A percentile compares a stretch with the other conserved stretches of the same genome.
These are phyloP conservation scores for Pseudogymnoascus sp. DNA, from an alignment of 2,329 filamentous ascomycete species.

Conservation along the genomic window DNA sequence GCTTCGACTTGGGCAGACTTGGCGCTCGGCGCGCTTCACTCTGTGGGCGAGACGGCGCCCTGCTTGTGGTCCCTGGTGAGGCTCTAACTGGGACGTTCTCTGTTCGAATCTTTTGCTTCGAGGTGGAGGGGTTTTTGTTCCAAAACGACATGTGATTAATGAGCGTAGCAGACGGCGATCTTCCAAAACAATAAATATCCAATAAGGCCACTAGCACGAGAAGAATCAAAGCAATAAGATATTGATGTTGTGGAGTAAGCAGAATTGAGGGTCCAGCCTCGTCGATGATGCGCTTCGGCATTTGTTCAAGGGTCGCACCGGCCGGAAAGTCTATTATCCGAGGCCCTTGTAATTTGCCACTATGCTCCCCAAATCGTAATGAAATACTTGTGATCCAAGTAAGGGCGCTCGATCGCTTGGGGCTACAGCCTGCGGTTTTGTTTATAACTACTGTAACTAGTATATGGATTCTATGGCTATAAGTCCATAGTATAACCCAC, in stretches of 20 bases:
- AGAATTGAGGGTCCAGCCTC: constrained; percentile 3
- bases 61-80: background rate
- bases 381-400: background rate
- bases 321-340: background rate
- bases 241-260: background rate
- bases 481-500: background rate
- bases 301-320: background rate
- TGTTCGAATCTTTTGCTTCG: constrained; percentile 10
- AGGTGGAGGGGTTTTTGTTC: constrained; percentile 9
- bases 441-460: background rate
- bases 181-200: background rate
- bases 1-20: background rate
- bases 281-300: background rate
- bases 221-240: constrained; percentile 8
- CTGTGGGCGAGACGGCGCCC: constrained; percentile 4
- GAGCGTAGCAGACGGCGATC: background rate
- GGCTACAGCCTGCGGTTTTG: background rate
- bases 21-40: constrained; percentile 2
- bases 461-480: background rate
- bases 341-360: background rate
- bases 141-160: constrained; percentile 12
- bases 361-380: background rate
- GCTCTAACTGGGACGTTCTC: constrained; percentile 9
- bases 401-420: background rate
- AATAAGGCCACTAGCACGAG: background rate